These are phyloP conservation scores for Coniochaeta sp. DNA, from an alignment of 2,329 filamentous ascomycete species.

Conservation along the genomic window DNA sequence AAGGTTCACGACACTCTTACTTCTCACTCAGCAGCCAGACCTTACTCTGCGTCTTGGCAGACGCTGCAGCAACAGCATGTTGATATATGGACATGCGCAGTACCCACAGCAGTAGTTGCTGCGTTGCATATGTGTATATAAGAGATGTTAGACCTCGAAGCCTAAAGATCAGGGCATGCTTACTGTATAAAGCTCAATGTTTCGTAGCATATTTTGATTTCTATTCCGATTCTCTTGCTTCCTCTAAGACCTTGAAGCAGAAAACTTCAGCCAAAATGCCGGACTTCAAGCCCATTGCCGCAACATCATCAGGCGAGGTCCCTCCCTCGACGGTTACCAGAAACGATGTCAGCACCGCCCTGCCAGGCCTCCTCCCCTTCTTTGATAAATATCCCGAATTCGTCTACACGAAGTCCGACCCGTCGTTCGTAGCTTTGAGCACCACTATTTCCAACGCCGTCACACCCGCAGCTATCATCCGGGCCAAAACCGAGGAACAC, in stretches of 20 bases:
- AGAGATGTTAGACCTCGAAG: too few relatives aligned
- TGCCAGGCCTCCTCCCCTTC: neutral
- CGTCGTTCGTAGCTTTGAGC: neutral
- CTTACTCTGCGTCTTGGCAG: neutral
- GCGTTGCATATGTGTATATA: too few relatives aligned
- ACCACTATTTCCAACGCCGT: neutral
- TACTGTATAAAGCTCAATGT: too few relatives aligned
- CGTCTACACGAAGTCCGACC: neutral
- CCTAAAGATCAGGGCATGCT: too few relatives aligned
- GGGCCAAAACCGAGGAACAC: neutral
- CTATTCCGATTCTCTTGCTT: neutral
- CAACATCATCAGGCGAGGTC: neutral
- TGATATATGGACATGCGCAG: too few relatives aligned
- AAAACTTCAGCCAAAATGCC: neutral
- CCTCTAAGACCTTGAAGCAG: neutral
- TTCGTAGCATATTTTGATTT: too few relatives aligned
- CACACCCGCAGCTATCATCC: neutral
- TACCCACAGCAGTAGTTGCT: too few relatives aligned
- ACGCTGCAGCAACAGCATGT: neutral
- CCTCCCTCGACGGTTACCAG: neutral
- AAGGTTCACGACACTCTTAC: neutral
- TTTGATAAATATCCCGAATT: neutral
- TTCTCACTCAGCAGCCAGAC: neutral
- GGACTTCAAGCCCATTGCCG: neutral
- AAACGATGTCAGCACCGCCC: neutral